phyloP scores from a whole-genome alignment of 2,329 filamentous ascomycete genomes.

The Fusarium stilboides region DNA sequence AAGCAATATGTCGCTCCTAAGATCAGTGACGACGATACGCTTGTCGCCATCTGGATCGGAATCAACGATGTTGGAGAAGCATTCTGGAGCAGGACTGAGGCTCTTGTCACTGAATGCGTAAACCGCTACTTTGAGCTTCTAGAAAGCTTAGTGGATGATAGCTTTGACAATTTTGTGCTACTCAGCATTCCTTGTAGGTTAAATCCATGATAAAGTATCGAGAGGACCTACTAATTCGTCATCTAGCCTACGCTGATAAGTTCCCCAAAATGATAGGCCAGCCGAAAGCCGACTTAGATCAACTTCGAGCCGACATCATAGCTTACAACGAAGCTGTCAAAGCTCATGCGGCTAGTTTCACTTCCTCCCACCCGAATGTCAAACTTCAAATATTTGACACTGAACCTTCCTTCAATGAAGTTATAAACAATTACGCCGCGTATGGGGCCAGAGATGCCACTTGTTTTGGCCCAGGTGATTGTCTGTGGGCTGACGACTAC shows the following conservation, averaged over 20 bases:
- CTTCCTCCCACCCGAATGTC: conserved; percentile 17
- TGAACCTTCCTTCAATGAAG: conserved; percentile 30
- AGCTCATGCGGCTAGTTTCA: conserved; percentile 15
- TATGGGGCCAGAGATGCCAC: conserved; percentile 39
- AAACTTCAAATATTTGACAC: conserved; percentile 34
- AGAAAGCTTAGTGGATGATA: conserved; percentile 20
- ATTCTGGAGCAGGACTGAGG: conserved; percentile 33
- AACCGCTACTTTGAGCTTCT: conserved; percentile 40
- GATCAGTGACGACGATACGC: not conserved
- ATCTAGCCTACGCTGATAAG: conserved; percentile 29
- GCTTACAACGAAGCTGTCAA: conserved; percentile 36
- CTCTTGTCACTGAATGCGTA: conserved; percentile 31
- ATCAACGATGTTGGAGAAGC: conserved; percentile 44
- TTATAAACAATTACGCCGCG: conserved; percentile 12
- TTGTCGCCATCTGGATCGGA: conserved; percentile 42
- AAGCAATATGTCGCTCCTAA: conserved; percentile 34
- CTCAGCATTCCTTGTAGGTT: conserved; percentile 27
- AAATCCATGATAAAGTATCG: fast-evolving
- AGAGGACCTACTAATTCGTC: not conserved
- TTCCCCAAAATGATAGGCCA: conserved; percentile 37
- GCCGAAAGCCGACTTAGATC: conserved; percentile 14
- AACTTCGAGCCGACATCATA: conserved; percentile 25
- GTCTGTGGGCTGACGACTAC: conserved; percentile 42
- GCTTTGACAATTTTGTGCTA: conserved; percentile 31
- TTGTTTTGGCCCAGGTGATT: conserved; percentile 32